Percentiles rank a stretch among this genome's conserved stretches.
Evolutionary conservation across 306 rosid species (phyloP).

Genomic region (Sophora flavescens): DNA sequence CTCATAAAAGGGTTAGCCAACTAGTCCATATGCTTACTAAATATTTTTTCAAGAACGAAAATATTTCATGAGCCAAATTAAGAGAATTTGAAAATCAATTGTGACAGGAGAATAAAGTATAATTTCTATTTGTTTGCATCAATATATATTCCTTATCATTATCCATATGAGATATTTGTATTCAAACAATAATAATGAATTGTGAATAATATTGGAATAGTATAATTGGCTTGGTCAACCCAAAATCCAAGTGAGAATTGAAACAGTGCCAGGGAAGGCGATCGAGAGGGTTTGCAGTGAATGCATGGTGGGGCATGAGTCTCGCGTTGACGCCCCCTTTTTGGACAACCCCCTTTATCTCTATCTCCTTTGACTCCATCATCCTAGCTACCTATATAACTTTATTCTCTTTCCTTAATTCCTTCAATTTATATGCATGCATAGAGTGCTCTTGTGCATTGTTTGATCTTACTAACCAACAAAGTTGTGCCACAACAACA

Average conservation of each 20-base stretch:
- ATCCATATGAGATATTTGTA: neutral
- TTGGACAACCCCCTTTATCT: conserved; percentile 2
- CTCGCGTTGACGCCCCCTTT: conserved; percentile 65
- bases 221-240: conserved; percentile 44
- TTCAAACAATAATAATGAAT: neutral
- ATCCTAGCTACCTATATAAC: neutral
- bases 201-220: neutral
- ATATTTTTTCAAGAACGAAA: neutral
- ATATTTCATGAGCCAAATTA: neutral
- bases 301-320: conserved; percentile 46
- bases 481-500: conserved; percentile 15
- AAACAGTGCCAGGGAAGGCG: neutral
- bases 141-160: conserved; percentile 10
- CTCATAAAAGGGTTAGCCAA: too few species aligned
- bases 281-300: neutral
- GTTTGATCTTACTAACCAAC: conserved; percentile 14
- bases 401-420: neutral
- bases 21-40: too few species aligned
- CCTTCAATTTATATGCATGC: conserved; percentile 10
- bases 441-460: conserved; percentile 35
- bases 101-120: conserved; percentile 11
- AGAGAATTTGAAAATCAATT: neutral
- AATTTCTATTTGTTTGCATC: neutral
- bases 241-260: conserved; percentile 42
- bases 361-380: conserved; percentile 31